A percentile compares a stretch with the other conserved stretches of the same genome.
Conservation (phyloP, 2,329 filamentous ascomycete species). For the Fusarium tupiense region DNA sequence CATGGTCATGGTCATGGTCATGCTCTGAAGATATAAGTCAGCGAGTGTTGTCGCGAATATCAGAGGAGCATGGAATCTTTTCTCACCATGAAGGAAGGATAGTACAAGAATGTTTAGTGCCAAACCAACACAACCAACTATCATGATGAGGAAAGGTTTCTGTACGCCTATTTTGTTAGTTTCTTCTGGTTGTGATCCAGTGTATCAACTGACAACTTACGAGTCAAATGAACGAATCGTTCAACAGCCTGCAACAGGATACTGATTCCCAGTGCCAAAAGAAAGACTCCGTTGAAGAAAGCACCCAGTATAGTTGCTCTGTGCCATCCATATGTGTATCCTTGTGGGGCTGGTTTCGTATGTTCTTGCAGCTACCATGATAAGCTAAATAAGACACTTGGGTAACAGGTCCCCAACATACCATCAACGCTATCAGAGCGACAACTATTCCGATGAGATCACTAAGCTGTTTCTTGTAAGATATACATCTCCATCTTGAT, state of each 20-base stretch:
- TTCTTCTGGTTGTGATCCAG: conserved; percentile 1
- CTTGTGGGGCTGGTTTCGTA: conserved; percentile 60
- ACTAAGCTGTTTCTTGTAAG: conserved; percentile 63
- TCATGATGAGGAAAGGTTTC: conserved; percentile 72
- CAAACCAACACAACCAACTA: conserved; percentile 75
- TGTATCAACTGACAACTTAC: conserved; percentile 48
- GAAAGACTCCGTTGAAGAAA: conserved; percentile 83
- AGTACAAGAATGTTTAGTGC: conserved; percentile 73
- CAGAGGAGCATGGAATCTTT: not conserved
- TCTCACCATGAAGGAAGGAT: conserved; percentile 70
- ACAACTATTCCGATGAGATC: conserved; percentile 76
- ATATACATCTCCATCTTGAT: not conserved
- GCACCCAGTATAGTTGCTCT: conserved; percentile 77
- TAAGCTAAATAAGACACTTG: not conserved
- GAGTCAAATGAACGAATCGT: conserved; percentile 68
- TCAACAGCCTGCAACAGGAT: conserved; percentile 79
- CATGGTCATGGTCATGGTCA: conserved; percentile 54
- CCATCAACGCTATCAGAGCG: conserved; percentile 71
- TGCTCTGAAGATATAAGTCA: conserved; percentile 37
- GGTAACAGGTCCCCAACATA: conserved; percentile 46
- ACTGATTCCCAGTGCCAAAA: conserved; percentile 76
- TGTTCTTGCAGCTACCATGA: conserved; percentile 63
- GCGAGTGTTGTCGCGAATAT: not conserved
- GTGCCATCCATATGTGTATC: conserved; percentile 76
- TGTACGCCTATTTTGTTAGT: conserved; percentile 61